Evolutionary conservation across 768 basidiomycete species (phyloP).

Genomic region (Mycena latifolia): DNA sequence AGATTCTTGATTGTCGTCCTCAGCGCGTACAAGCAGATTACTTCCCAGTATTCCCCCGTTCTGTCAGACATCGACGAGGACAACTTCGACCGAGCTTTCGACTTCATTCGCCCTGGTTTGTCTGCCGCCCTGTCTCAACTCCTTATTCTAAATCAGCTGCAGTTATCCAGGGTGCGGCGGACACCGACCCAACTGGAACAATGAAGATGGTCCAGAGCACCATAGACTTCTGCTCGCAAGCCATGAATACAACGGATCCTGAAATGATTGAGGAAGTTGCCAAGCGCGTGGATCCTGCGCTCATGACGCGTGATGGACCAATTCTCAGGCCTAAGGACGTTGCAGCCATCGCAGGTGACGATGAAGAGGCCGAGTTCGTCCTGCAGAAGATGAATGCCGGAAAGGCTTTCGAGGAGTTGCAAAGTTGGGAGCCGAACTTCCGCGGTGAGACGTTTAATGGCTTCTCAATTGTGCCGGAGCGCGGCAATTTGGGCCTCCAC

Average conservation of each 20-base stretch:
- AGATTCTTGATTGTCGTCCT: conserved; percentile 63
- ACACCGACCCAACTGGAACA: conserved; percentile 5
- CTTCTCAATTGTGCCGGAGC: conserved; percentile 30
- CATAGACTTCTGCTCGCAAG: conserved; percentile 13
- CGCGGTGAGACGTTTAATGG: conserved; percentile 36
- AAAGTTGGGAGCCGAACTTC: conserved; percentile 36
- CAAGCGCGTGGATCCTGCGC: background rate
- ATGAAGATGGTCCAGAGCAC: background rate
- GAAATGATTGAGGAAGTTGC: too few species aligned
- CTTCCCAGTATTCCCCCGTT: conserved; percentile 51
- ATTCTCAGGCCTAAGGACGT: background rate
- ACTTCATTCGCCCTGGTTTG: conserved; percentile 55
- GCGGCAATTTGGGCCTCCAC: conserved; percentile 35
- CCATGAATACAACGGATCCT: background rate
- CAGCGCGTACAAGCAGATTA: conserved; percentile 63
- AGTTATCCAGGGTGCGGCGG: conserved; percentile 11
- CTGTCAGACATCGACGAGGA: conserved; percentile 59
- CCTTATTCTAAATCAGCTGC: background rate
- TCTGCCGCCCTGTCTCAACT: conserved; percentile 39
- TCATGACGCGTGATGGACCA: background rate
- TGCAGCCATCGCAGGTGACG: too few species aligned
- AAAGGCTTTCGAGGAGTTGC: too few species aligned
- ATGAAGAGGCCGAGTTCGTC: too few species aligned
- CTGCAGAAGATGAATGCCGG: too few species aligned
- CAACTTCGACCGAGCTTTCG: conserved; percentile 63